A percentile compares a stretch with the other conserved stretches of the same genome.
These are phyloP conservation scores for Epithemia pelagica DNA, from an alignment of 108 stramenopile species.

Conservation along the genomic window DNA sequence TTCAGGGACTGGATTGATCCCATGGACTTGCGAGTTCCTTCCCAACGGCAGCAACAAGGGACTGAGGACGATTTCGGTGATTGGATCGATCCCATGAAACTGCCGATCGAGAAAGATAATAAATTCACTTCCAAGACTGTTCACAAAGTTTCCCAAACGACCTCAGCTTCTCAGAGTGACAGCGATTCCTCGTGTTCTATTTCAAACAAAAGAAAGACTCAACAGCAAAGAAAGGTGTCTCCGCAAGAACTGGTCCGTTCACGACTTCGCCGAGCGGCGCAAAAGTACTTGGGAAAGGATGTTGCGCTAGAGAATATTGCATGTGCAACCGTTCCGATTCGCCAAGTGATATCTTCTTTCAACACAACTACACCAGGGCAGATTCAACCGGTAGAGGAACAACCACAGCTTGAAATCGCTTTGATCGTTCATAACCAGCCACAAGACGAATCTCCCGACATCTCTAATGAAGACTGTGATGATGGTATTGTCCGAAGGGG, in stretches of 20 bases:
- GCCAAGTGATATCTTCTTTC: slow-evolving; percentile 10
- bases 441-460: not conserved
- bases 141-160: not conserved
- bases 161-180: not conserved
- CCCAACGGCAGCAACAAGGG: not conserved
- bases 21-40: not conserved
- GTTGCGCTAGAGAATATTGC: slow-evolving; percentile 59
- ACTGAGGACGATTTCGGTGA: not conserved
- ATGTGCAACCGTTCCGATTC: slow-evolving; percentile 45
- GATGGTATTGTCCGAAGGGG: not conserved
- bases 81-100: not conserved
- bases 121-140: not conserved
- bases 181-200: not conserved
- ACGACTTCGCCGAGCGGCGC: slow-evolving; percentile 33
- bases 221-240: not conserved
- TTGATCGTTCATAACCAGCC: slow-evolving; percentile 49
- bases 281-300: slow-evolving; percentile 21
- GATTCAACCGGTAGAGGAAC: slow-evolving; percentile 16
- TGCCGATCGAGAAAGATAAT: not conserved
- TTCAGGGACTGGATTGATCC: not conserved
- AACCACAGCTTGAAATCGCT: slow-evolving; percentile 43
- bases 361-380: not conserved
- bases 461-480: not conserved
- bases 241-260: not conserved
- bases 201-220: not conserved